A percentile compares a stretch with the other conserved stretches of the same genome.
Conservation (phyloP, 495 filamentous ascomycete species). For the Symbiotaphrina buchneri region DNA sequence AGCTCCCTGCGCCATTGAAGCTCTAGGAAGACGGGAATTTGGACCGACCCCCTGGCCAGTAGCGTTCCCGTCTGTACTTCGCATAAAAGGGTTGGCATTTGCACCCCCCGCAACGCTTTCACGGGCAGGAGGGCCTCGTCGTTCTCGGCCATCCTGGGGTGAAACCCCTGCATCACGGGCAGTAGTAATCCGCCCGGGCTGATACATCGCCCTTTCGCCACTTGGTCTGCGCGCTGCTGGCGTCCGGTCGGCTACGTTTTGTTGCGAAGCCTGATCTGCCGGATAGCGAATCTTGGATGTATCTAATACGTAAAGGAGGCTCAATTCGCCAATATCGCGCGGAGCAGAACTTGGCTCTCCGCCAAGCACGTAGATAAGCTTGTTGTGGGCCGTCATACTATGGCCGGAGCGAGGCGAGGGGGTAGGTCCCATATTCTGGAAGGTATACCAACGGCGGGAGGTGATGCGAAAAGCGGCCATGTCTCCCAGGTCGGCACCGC, state of each 20-base stretch:
- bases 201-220: constrained; percentile 13
- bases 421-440: constrained; percentile 97
- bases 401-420: constrained; percentile 88
- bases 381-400: constrained; percentile 88
- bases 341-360: constrained; percentile 84
- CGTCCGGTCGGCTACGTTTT: constrained; percentile 14
- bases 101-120: constrained; percentile 29
- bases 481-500: constrained; percentile 80
- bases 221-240: constrained; percentile 17
- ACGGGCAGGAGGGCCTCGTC: constrained; percentile 24
- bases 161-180: constrained; percentile 10
- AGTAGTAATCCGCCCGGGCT: constrained; percentile 31
- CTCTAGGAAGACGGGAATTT: constrained; percentile 44
- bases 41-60: constrained; percentile 11
- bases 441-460: constrained; percentile 89
- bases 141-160: constrained; percentile 28
- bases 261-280: constrained; percentile 38
- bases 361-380: constrained; percentile 76
- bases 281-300: constrained; percentile 93
- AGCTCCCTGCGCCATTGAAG: constrained; percentile 45
- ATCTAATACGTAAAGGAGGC: constrained; percentile 76
- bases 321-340: constrained; percentile 59
- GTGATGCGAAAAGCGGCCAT: constrained; percentile 87
- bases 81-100: constrained; percentile 9
- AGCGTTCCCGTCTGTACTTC: not conserved